Conservation (phyloP, 768 basidiomycete species). For the Xerocomellus amylosporus region DNA sequence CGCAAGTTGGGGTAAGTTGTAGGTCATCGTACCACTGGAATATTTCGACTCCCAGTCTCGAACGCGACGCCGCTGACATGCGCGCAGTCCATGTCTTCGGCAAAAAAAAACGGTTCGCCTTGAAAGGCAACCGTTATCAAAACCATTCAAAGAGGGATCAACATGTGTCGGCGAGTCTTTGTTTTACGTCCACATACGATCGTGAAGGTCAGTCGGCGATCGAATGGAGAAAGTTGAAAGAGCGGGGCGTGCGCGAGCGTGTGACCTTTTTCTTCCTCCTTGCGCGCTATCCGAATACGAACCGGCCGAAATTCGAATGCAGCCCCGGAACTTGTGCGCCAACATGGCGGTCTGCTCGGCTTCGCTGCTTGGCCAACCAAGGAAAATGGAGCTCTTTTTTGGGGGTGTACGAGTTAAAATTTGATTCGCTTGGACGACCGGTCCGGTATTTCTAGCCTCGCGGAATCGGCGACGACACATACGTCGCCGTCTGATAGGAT, state of each 20-base stretch:
- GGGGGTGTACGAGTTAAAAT: not conserved
- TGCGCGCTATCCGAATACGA: constrained; percentile 19
- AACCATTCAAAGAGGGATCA: not conserved
- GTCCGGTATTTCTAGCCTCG: constrained; percentile 1
- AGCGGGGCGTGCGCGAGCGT: not conserved
- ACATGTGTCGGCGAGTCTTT: constrained; percentile 24
- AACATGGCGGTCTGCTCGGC: not conserved
- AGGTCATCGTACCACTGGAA: not conserved
- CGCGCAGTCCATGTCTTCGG: not conserved
- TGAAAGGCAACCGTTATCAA: constrained; percentile 1
- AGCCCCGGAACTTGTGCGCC: not conserved
- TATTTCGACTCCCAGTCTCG: not conserved
- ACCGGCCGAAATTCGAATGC: not conserved
- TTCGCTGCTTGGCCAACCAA: constrained; percentile 10
- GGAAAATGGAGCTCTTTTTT: constrained; percentile 9
- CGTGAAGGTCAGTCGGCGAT: constrained; percentile 7
- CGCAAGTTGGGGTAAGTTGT: not conserved
- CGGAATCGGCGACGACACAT: not conserved
- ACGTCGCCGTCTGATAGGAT: not conserved
- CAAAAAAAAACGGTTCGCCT: not conserved
- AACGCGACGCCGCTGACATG: too few relatives aligned
- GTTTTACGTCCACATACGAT: constrained; percentile 20
- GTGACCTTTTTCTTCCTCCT: not conserved
- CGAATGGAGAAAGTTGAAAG: constrained; percentile 21
- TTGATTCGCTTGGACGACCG: constrained; percentile 4